A percentile compares a stretch with the other conserved stretches of the same genome.
Evolutionary conservation across 208 protist species (phyloP).

Genomic region (Acanthamoeba lenticulata): DNA sequence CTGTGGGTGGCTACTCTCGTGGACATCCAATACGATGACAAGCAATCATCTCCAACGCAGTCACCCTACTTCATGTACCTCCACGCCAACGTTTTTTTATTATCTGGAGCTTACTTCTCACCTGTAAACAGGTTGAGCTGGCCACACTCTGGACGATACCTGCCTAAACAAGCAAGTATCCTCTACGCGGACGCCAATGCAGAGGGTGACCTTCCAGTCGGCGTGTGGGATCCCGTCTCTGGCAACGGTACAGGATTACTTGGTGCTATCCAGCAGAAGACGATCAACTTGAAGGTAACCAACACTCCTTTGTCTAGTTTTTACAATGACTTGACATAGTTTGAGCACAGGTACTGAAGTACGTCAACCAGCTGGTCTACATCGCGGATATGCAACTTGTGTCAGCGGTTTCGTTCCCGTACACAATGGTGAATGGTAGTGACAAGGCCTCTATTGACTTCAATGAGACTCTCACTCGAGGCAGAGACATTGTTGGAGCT

Average conservation of each 20-base stretch:
- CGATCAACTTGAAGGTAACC: not conserved
- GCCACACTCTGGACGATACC: not conserved
- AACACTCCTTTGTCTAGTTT: not conserved
- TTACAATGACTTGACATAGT: not conserved
- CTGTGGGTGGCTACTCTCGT: conserved; percentile 6
- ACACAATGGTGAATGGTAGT: not conserved
- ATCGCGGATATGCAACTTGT: not conserved
- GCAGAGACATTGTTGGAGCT: not conserved
- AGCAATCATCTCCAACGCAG: not conserved
- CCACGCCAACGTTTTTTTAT: not conserved
- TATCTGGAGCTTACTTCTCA: not conserved
- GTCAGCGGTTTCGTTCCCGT: not conserved
- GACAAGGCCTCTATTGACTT: not conserved
- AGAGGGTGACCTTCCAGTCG: not conserved
- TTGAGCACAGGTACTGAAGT: not conserved
- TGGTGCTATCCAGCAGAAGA: not conserved
- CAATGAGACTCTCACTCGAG: conserved; percentile 34
- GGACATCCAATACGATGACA: not conserved
- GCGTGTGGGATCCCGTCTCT: not conserved
- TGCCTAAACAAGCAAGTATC: not conserved
- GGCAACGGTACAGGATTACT: not conserved
- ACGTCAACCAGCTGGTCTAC: not conserved
- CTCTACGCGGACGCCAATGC: not conserved
- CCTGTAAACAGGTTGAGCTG: not conserved
- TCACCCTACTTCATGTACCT: not conserved